These are phyloP conservation scores for Aspergillus sp. DNA, from an alignment of 2,329 filamentous ascomycete species.

Conservation along the genomic window DNA sequence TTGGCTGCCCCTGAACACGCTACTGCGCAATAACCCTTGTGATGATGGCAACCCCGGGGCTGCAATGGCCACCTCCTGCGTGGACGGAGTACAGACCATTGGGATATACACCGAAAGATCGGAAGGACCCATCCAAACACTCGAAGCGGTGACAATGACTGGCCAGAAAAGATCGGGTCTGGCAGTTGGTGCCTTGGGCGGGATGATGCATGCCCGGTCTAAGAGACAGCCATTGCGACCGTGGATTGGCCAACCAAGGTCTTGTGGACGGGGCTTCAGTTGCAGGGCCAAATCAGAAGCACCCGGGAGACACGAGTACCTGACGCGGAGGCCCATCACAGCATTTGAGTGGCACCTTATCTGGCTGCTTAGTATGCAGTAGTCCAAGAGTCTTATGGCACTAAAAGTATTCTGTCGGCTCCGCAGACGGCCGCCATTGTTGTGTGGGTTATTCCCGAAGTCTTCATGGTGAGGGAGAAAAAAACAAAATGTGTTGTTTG, in stretches of 20 bases:
- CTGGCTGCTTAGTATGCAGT: conserved; percentile 1
- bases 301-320: conserved; percentile 17
- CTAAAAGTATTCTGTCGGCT: neutral
- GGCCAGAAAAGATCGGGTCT: conserved; percentile 27
- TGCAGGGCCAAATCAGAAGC: conserved; percentile 20
- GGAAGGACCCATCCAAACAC: conserved; percentile 22
- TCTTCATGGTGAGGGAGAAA: no score
- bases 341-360: conserved; percentile 10
- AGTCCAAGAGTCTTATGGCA: neutral
- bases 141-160: conserved; percentile 17
- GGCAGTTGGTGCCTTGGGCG: conserved; percentile 29
- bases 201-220: conserved; percentile 33
- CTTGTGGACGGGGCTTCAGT: conserved; percentile 12
- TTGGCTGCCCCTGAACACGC: neutral
- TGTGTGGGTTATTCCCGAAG: neutral
- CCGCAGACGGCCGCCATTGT: neutral
- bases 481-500: no score
- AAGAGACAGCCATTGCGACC: conserved; percentile 20
- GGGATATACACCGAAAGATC: conserved; percentile 28
- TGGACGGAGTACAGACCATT: conserved; percentile 7
- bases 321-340: conserved; percentile 13
- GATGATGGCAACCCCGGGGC: conserved; percentile 3
- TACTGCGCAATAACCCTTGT: neutral
- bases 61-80: neutral
- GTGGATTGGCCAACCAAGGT: conserved; percentile 26